Evolutionary conservation across 306 rosid genomes (phyloP).

Genomic region (cucumber (Cucumis sativus)): Cucumber_9930_V3 NC_026660.2:9773001-9773500

Average conservation of each 20-base stretch:
- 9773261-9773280: background rate
- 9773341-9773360: background rate
- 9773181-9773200: background rate
- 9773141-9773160: background rate
- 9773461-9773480: background rate
- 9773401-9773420: background rate
- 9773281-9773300: background rate
- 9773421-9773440: background rate
- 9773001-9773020: background rate
- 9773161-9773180: background rate
- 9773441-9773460: background rate
- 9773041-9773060: background rate
- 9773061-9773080: background rate
- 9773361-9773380: background rate
- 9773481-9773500: too few species aligned
- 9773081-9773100: background rate
- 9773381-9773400: background rate
- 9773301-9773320: background rate
- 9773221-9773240: background rate
- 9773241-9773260: background rate
- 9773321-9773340: background rate
- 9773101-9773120: background rate
- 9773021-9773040: background rate
- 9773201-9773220: background rate
- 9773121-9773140: background rate